These are phyloP conservation scores for Dendryphion nanum DNA, from an alignment of 2,329 filamentous ascomycete species.

Conservation along the genomic window DNA sequence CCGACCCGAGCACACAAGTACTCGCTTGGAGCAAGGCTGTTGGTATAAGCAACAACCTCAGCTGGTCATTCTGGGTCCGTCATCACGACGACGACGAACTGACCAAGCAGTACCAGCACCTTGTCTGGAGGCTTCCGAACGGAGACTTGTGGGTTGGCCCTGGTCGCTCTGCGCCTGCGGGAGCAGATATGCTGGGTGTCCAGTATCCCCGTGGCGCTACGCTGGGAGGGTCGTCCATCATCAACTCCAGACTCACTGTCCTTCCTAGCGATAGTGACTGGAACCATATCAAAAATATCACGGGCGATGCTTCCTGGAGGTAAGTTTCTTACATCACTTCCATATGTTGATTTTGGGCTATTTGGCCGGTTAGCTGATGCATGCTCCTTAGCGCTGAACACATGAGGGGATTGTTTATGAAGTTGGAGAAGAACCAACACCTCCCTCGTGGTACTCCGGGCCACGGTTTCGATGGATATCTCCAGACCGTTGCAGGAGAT, in stretches of 20 bases:
- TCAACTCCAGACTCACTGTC: constrained; percentile 59
- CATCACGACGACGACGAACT: constrained; percentile 54
- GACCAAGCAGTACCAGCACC: constrained; percentile 55
- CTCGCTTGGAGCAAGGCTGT: too few species aligned
- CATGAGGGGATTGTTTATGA: constrained; percentile 58
- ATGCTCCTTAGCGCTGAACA: too few species aligned
- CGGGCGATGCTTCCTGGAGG: too few species aligned
- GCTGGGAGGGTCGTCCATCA: constrained; percentile 56
- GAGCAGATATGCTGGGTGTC: constrained; percentile 50
- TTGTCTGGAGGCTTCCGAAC: constrained; percentile 51
- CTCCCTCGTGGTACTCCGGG: constrained; percentile 41
- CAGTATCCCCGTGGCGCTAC: constrained; percentile 57
- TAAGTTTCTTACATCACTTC: too few species aligned
- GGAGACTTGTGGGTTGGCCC: constrained; percentile 50
- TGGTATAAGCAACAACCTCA: constrained; percentile 53
- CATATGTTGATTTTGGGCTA: too few species aligned
- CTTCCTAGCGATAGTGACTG: constrained; percentile 60
- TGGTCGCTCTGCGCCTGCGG: constrained; percentile 44
- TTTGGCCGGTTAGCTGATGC: too few species aligned
- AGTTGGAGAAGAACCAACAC: constrained; percentile 54
- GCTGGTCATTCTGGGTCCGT: constrained; percentile 60
- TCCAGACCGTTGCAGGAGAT: constrained; percentile 50
- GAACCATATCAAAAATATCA: too few species aligned
- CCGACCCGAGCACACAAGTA: constrained; percentile 47
- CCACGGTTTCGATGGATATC: constrained; percentile 58